Evolutionary conservation across 2,329 filamentous ascomycete genomes (phyloP).

Genomic region (Cordyceps pruinosa): DNA sequence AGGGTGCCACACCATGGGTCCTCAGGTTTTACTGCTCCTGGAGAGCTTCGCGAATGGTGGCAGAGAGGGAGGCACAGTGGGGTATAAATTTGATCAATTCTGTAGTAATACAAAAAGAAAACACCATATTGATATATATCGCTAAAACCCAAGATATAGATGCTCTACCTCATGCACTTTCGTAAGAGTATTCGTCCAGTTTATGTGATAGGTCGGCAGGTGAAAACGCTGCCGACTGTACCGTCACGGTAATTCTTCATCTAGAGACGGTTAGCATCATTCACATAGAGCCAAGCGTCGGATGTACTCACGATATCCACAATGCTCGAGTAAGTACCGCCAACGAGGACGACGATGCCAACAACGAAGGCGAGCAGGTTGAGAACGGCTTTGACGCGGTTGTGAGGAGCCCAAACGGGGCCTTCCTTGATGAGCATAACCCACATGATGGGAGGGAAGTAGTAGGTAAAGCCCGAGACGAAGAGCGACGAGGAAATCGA

Average conservation of each 20-base stretch:
- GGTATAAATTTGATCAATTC: neutral
- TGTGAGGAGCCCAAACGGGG: constrained; percentile 23
- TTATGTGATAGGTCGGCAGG: constrained; percentile 18
- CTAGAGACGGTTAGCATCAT: constrained; percentile 16
- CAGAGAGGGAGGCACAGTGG: neutral
- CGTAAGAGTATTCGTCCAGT: too few species aligned
- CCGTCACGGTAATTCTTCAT: constrained; percentile 21
- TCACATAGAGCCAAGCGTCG: neutral
- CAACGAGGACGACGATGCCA: constrained; percentile 26
- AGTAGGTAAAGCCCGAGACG: constrained; percentile 39
- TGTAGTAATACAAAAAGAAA: neutral
- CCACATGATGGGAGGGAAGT: constrained; percentile 37
- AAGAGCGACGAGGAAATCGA: constrained; percentile 44
- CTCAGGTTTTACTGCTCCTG: constrained; percentile 61
- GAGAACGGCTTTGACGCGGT: constrained; percentile 20
- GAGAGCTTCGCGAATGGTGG: constrained; percentile 64
- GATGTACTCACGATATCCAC: constrained; percentile 24
- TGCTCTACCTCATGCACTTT: neutral
- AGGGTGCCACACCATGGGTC: constrained; percentile 56
- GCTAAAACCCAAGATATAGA: constrained; percentile 3
- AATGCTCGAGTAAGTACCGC: constrained; percentile 28
- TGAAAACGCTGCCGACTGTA: constrained; percentile 23
- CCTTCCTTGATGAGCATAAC: constrained; percentile 33
- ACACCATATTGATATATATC: neutral
- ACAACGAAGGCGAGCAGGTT: constrained; percentile 25